Conservation (phyloP, 768 basidiomycete genomes). For the Agrocybe pediades region DNA sequence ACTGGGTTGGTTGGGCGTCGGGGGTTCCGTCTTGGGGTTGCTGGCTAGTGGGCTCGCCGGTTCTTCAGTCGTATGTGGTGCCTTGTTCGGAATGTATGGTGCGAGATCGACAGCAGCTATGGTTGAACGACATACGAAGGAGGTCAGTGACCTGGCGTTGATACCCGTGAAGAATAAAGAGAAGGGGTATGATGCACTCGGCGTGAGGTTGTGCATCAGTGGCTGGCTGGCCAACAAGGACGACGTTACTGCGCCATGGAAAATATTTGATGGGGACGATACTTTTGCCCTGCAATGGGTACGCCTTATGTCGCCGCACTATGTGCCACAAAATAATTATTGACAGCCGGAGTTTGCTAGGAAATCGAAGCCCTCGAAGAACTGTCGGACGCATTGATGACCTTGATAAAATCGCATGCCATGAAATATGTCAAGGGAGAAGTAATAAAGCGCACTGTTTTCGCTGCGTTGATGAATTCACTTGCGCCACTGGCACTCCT, state of each 20-base stretch:
- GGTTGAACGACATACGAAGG: constrained; percentile 51
- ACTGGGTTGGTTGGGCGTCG: constrained; percentile 52
- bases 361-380: constrained; percentile 56
- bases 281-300: constrained; percentile 64
- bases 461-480: constrained; percentile 49
- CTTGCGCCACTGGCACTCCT: constrained; percentile 53
- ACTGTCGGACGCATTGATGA: constrained; percentile 47
- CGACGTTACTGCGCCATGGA: constrained; percentile 57
- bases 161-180: constrained; percentile 40
- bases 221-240: constrained; percentile 49
- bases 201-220: constrained; percentile 53
- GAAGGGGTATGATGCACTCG: constrained; percentile 44
- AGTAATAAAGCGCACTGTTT: constrained; percentile 51
- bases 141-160: constrained; percentile 55
- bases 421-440: constrained; percentile 51
- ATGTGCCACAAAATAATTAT: no score
- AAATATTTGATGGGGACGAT: constrained; percentile 48
- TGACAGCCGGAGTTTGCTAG: constrained; percentile 26
- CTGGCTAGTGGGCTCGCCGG: constrained; percentile 55
- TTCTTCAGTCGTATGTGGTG: constrained; percentile 57
- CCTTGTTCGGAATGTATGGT: constrained; percentile 59
- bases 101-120: constrained; percentile 48
- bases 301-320: constrained; percentile 21
- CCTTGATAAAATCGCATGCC: constrained; percentile 46
- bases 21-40: constrained; percentile 52